phyloP scores from a whole-genome alignment of 2,329 filamentous ascomycete genomes.

The Pseudocercospora fijiensis region DNA sequence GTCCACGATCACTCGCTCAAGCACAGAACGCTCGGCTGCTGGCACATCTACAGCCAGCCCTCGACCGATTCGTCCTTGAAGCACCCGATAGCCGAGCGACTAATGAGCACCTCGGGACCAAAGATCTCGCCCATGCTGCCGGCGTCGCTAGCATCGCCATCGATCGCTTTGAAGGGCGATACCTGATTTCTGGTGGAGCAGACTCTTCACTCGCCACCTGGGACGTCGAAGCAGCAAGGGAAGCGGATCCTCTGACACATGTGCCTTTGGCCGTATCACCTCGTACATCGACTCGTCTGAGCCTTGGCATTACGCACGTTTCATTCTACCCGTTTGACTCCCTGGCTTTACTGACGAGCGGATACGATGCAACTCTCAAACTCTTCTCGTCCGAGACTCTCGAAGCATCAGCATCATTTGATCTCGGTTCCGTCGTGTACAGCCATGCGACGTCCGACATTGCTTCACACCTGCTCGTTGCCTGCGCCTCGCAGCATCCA shows the following conservation, averaged over 20 bases:
- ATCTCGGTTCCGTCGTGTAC: constrained; percentile 67
- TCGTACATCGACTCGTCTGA: constrained; percentile 52
- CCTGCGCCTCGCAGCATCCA: constrained; percentile 83
- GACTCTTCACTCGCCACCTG: constrained; percentile 83
- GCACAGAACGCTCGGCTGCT: constrained; percentile 66
- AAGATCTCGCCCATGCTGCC: constrained; percentile 57
- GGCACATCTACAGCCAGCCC: constrained; percentile 66
- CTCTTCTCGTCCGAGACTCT: constrained; percentile 68
- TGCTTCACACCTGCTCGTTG: constrained; percentile 72
- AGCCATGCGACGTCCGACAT: constrained; percentile 75
- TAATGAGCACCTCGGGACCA: background rate
- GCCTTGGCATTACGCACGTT: constrained; percentile 71
- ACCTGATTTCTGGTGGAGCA: constrained; percentile 79
- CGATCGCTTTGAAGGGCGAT: constrained; percentile 76
- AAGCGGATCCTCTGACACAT: constrained; percentile 11
- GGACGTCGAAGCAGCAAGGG: constrained; percentile 69
- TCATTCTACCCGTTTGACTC: constrained; percentile 78
- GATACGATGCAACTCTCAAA: constrained; percentile 75
- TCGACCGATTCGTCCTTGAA: constrained; percentile 67
- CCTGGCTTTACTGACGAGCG: constrained; percentile 71
- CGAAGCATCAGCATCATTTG: constrained; percentile 63
- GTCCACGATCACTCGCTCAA: constrained; percentile 63
- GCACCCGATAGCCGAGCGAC: constrained; percentile 36
- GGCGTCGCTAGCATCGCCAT: constrained; percentile 78
- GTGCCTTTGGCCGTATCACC: constrained; percentile 21